Percentiles rank a stretch among this genome's conserved stretches.
Evolutionary conservation across 176 grass and related monocot genomes (phyloP).

Genomic region (Dactylis glomerata): DNA sequence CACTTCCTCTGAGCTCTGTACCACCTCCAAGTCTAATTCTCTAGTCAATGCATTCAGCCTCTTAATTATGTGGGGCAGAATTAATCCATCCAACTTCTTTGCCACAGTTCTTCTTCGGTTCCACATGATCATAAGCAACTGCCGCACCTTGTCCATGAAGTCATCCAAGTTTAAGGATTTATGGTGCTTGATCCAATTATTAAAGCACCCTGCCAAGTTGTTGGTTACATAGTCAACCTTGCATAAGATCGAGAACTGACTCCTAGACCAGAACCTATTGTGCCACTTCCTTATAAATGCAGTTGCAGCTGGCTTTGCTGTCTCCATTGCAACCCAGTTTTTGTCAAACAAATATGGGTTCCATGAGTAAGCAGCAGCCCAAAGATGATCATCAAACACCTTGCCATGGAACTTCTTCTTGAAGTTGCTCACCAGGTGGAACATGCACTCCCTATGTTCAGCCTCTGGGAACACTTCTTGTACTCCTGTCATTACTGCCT

Average conservation of each 20-base stretch:
- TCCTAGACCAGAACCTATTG: too few relatives aligned
- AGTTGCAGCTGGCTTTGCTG: not conserved
- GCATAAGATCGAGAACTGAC: not conserved
- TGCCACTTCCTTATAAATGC: not conserved
- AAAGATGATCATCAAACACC: not conserved
- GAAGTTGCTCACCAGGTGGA: too few relatives aligned
- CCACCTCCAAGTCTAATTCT: too few relatives aligned
- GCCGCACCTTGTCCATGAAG: too few relatives aligned
- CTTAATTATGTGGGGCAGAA: too few relatives aligned
- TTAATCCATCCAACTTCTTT: too few relatives aligned
- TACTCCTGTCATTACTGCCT: not conserved
- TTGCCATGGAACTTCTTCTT: not conserved
- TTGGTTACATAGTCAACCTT: not conserved
- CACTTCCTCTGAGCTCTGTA: too few relatives aligned
- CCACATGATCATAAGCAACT: too few relatives aligned
- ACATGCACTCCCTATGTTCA: not conserved
- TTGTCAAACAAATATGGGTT: not conserved
- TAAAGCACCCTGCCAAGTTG: not conserved
- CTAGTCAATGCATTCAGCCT: too few relatives aligned
- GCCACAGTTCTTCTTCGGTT: too few relatives aligned
- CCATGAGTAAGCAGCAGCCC: not conserved
- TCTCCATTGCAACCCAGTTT: not conserved
- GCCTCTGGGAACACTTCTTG: not conserved
- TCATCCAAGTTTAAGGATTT: too few relatives aligned
- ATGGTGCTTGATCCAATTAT: too few relatives aligned